phyloP scores from a whole-genome alignment of 73 alveolate species.

The Paramecium octaurelia region DNA sequence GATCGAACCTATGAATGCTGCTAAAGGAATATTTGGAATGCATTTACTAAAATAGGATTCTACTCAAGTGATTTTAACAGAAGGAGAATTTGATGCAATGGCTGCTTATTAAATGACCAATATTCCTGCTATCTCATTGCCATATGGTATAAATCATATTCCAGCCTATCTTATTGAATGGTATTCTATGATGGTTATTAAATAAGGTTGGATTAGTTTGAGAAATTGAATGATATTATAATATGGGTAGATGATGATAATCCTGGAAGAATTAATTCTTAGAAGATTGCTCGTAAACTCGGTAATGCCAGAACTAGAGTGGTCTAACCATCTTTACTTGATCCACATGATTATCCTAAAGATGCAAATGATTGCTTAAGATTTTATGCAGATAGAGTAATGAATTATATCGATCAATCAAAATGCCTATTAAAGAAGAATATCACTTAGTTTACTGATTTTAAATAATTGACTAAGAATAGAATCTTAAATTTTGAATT shows the following conservation, averaged over 20 bases:
- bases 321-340: background rate
- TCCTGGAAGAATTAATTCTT: conserved; percentile 34
- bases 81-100: conserved; percentile 96
- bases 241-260: conserved; percentile 53
- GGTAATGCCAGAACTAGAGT: conserved; percentile 19
- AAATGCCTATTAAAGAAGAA: background rate
- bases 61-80: conserved; percentile 77
- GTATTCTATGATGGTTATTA: background rate
- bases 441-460: conserved; percentile 18
- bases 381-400: background rate
- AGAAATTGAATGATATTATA: conserved; percentile 65
- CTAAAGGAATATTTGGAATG: conserved; percentile 84
- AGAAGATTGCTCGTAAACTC: conserved; percentile 3
- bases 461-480: conserved; percentile 5
- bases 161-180: conserved; percentile 81
- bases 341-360: background rate
- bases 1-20: background rate
- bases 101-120: conserved; percentile 86
- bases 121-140: conserved; percentile 83
- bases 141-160: conserved; percentile 84
- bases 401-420: background rate
- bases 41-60: conserved; percentile 70
- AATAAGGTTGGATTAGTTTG: conserved; percentile 68
- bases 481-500: background rate
- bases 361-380: conserved; percentile 41